Conservation (phyloP, 2,329 filamentous ascomycete genomes). For the Aschersonia sp. region DNA sequence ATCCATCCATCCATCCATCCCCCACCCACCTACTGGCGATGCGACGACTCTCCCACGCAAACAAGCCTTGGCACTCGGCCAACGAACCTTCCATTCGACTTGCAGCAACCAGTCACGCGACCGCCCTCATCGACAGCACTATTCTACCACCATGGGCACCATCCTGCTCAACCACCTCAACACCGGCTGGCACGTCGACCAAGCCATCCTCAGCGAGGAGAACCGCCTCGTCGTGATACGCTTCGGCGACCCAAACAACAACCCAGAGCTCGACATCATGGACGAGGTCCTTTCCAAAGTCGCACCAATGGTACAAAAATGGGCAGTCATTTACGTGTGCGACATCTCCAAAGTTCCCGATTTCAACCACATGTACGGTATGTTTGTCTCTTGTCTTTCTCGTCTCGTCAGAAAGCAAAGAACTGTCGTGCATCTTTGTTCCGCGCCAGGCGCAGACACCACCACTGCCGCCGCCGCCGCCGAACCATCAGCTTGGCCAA, state of each 20-base stretch:
- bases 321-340: conserved; percentile 84
- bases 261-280: conserved; percentile 62
- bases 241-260: conserved; percentile 53
- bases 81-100: no score
- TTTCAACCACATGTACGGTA: conserved; percentile 88
- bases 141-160: conserved; percentile 45
- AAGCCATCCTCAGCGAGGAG: conserved; percentile 77
- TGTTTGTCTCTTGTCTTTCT: conserved; percentile 5
- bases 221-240: conserved; percentile 88
- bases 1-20: no score
- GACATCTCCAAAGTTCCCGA: conserved; percentile 83
- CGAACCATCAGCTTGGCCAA: no score
- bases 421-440: no score
- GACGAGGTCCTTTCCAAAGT: conserved; percentile 94
- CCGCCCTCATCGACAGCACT: no score
- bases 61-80: no score
- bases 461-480: neutral
- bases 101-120: no score
- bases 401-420: no score
- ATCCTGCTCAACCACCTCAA: conserved; percentile 83
- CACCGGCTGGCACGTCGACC: conserved; percentile 96
- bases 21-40: no score
- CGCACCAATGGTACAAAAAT: conserved; percentile 86
- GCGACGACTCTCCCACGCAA: no score
- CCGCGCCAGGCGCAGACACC: neutral